Conservation (phyloP, 805 yeast genomes). For the Candida boleticola region DNA sequence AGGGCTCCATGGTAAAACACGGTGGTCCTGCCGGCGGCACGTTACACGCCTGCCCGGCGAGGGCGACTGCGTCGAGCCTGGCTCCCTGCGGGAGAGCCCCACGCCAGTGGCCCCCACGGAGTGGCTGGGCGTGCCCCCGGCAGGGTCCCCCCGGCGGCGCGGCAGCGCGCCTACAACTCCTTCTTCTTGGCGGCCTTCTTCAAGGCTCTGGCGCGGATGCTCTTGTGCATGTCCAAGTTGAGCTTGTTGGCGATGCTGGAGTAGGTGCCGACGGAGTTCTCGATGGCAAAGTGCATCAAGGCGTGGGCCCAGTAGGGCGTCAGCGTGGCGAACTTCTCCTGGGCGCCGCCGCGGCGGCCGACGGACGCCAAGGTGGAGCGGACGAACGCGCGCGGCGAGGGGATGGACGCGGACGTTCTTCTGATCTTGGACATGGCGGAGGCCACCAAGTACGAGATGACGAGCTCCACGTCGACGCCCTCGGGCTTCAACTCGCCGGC, state of each 20-base stretch:
- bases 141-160: neutral
- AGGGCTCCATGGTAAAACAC: no score
- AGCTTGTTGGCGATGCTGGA: conserved; percentile 64
- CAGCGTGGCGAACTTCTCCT: conserved; percentile 77
- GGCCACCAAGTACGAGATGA: conserved; percentile 85
- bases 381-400: conserved; percentile 81
- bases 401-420: conserved; percentile 70
- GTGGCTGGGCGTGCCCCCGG: neutral
- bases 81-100: neutral
- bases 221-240: conserved; percentile 74
- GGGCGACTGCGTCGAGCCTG: neutral
- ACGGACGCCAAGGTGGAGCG: conserved; percentile 61
- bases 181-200: conserved; percentile 49
- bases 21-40: no score
- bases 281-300: conserved; percentile 79
- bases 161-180: conserved; percentile 8
- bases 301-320: conserved; percentile 97
- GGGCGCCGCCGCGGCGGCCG: conserved; percentile 91
- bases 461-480: conserved; percentile 81
- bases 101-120: neutral
- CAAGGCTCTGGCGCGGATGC: conserved; percentile 80
- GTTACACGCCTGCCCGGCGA: no score
- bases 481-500: conserved; percentile 74
- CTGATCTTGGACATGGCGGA: conserved; percentile 94
- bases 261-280: conserved; percentile 77